Evolutionary conservation across 345 rosid genomes (phyloP), one percentile per base, ranked within the genome.

Genomic region (Gossypium stocksii): DNA sequence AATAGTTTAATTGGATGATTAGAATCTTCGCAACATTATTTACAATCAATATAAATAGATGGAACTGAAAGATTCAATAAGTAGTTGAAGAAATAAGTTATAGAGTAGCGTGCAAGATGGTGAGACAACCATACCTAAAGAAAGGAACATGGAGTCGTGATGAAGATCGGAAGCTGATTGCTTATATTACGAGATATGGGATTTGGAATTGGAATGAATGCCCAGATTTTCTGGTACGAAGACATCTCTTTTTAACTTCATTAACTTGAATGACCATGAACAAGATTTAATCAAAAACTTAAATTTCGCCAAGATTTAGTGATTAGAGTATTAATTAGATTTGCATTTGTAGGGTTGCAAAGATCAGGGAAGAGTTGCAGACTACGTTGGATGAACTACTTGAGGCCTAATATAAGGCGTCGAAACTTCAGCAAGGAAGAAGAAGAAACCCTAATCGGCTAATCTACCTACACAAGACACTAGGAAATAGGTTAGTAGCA

Each of bases 401-500:
- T 58, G 63, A 58, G 34, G 7, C 38, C 63, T 29, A 76, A 69
- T 59, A 66, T 87, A 59, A 87, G 19, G 71, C 87, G 73, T 27
- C 90, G 91, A 67, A 86, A 85, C 61, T 85, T 89, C 86, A 85
- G 69, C 57, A 34, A 29, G 65, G 82, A 79, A 62, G 91, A 87
- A 87, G 90, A 81, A 49, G 83, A 85, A 44, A 81, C 81, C 60
- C 85, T 87, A 25, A 34, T 27, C 29, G 29, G 29, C 29, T 27
- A 27, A 27, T 86, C 59, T 74, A 43, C 19, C 78, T 87, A 45
- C 91, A 86, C 41, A 74, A 78, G 22, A 38, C 27, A 74, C 74
- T 85, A 22, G 93, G 91, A 68, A 89, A 89, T 71, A n/a, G 66
- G 61, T 57, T 19, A 57, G 61, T 57, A 15, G 29, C 29, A 27